phyloP scores from a whole-genome alignment of 768 basidiomycete genomes.

The Clitopilus passeckerianus region DNA sequence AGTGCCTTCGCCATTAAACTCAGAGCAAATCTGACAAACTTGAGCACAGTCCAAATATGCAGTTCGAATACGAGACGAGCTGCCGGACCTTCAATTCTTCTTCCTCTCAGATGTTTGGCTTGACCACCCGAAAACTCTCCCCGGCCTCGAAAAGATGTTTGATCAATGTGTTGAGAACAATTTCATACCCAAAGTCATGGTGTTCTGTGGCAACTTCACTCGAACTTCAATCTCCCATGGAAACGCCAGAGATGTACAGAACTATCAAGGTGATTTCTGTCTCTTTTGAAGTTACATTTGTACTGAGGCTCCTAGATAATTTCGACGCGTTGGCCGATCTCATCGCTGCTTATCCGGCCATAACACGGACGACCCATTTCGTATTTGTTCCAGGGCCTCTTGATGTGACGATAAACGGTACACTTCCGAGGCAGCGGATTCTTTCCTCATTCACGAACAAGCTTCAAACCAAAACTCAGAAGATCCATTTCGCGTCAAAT shows the following conservation, averaged over 20 bases:
- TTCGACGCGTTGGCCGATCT: conserved; percentile 87
- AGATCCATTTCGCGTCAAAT: conserved; percentile 80
- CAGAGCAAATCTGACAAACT: conserved; percentile 3
- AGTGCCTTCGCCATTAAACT: conserved; percentile 15
- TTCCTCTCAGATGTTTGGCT: conserved; percentile 96
- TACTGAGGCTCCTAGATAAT: conserved; percentile 50
- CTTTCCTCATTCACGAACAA: conserved; percentile 70
- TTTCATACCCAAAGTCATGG: conserved; percentile 84
- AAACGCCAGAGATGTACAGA: conserved; percentile 69
- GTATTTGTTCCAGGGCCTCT: conserved; percentile 93
- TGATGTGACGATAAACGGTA: conserved; percentile 78
- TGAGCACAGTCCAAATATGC: conserved; percentile 51
- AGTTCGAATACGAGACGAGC: conserved; percentile 59
- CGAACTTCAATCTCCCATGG: conserved; percentile 78
- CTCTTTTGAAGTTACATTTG: not conserved
- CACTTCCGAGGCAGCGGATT: conserved; percentile 78
- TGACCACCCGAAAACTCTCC: conserved; percentile 79
- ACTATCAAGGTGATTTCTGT: conserved; percentile 71
- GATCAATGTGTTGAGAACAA: conserved; percentile 84
- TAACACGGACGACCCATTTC: conserved; percentile 80
- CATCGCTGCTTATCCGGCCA: conserved; percentile 72
- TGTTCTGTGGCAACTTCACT: conserved; percentile 95
- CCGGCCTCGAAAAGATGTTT: conserved; percentile 79
- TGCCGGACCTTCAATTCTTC: conserved; percentile 81
- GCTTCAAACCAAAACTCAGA: conserved; percentile 69